Percentiles rank a stretch among this genome's conserved stretches.
These are phyloP conservation scores for Kregervanrija delftensis DNA, from an alignment of 805 yeast genomes.

Conservation along the genomic window DNA sequence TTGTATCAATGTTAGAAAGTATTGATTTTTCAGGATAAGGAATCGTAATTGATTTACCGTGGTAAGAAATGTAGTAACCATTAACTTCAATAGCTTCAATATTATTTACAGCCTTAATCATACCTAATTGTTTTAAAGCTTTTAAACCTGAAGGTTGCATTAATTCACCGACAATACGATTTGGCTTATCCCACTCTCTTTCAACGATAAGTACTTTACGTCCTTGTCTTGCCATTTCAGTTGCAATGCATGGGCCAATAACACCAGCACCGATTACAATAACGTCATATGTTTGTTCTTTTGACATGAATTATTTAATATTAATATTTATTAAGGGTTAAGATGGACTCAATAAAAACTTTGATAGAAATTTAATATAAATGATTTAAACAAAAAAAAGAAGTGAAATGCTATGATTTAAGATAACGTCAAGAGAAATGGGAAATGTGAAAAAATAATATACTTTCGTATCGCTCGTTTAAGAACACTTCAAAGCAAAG, in stretches of 20 bases:
- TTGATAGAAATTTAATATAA: no score
- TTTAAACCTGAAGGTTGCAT: slow-evolving; percentile 96
- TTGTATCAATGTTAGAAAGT: slow-evolving; percentile 36
- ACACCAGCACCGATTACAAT: slow-evolving; percentile 98
- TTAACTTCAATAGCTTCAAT: slow-evolving; percentile 71
- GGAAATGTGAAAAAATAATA: no score
- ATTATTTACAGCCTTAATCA: slow-evolving; percentile 65
- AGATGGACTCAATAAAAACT: no score
- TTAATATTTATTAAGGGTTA: no score
- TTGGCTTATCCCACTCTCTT: slow-evolving; percentile 88
- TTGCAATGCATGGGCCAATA: slow-evolving; percentile 89
- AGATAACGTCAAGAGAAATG: no score
- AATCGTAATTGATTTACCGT: slow-evolving; percentile 49
- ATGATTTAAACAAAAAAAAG: no score
- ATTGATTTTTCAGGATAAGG: slow-evolving; percentile 66
- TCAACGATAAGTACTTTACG: slow-evolving; percentile 74
- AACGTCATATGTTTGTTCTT: slow-evolving; percentile 51
- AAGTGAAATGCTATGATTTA: no score
- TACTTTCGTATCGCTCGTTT: background rate
- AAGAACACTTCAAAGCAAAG: background rate
- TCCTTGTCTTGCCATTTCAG: slow-evolving; percentile 86
- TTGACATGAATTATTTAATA: background rate
- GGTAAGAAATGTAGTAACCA: slow-evolving; percentile 76
- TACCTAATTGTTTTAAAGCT: slow-evolving; percentile 75
- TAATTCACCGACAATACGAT: slow-evolving; percentile 94